Evolutionary conservation across 257 asterid species (phyloP).

Genomic region (Coffea eugenioides): DNA sequence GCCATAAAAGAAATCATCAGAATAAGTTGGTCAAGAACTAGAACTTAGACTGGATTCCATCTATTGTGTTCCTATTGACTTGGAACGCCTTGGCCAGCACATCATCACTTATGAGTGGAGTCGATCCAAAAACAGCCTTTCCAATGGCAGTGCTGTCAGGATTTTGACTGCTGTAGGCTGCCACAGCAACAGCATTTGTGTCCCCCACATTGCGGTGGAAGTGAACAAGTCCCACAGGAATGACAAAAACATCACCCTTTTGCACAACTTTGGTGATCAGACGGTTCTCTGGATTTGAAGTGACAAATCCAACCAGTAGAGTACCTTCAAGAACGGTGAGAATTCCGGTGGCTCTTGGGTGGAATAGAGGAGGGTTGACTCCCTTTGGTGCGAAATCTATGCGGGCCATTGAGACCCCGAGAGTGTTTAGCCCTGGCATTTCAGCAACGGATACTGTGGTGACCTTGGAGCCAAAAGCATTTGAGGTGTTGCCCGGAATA

Average conservation of each 20-base stretch:
- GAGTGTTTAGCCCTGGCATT: slow-evolving; percentile 8
- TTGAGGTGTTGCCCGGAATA: slow-evolving; percentile 11
- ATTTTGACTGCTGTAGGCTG: slow-evolving; percentile 10
- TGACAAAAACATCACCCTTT: slow-evolving; percentile 9
- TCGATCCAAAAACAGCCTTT: slow-evolving; percentile 7
- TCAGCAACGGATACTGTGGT: not conserved
- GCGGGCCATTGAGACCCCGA: not conserved
- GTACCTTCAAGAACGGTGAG: slow-evolving; percentile 10
- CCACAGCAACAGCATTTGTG: slow-evolving; percentile 9
- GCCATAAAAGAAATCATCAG: too few species aligned
- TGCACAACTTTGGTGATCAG: slow-evolving; percentile 14
- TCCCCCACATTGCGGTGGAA: slow-evolving; percentile 15
- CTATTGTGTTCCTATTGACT: not conserved
- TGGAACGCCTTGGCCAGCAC: slow-evolving; percentile 11
- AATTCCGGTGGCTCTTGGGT: not conserved
- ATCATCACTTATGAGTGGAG: not conserved
- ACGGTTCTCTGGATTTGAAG: slow-evolving; percentile 7
- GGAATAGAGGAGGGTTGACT: too few species aligned
- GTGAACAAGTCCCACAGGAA: slow-evolving; percentile 9
- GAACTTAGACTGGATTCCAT: slow-evolving; percentile 4
- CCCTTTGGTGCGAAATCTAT: not conserved
- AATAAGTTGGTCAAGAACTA: not conserved
- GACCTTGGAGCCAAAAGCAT: slow-evolving; percentile 5
- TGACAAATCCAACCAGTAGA: slow-evolving; percentile 11
- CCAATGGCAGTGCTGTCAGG: not conserved